These are phyloP conservation scores for Spathaspora hagerdaliae DNA, from an alignment of 805 yeast species.

Conservation along the genomic window DNA sequence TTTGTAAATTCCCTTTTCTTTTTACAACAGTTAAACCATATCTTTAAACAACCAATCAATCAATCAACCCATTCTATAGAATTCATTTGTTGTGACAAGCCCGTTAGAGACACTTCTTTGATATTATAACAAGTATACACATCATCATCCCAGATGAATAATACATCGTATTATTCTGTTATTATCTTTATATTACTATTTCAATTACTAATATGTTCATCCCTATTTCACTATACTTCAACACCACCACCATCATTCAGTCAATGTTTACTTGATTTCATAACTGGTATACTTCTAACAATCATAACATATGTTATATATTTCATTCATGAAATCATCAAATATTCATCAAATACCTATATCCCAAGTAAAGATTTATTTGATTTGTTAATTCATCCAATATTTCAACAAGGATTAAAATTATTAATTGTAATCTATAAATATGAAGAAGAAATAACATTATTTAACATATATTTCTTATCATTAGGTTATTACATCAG, in stretches of 20 bases:
- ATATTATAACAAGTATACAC: too few relatives aligned
- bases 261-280: background rate
- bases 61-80: too few relatives aligned
- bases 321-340: conserved; percentile 5
- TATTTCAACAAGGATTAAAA: conserved; percentile 11
- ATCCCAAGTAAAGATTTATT: conserved; percentile 1
- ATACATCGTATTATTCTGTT: background rate
- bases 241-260: background rate
- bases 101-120: too few relatives aligned
- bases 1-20: too few relatives aligned
- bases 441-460: conserved; percentile 1
- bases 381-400: conserved; percentile 12
- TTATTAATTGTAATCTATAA: conserved; percentile 4
- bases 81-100: too few relatives aligned
- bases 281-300: conserved; percentile 2
- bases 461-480: conserved; percentile 8
- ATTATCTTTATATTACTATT: too few relatives aligned
- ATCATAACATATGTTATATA: conserved; percentile 2
- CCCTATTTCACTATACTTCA: background rate
- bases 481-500: conserved; percentile 4
- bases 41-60: too few relatives aligned
- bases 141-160: background rate
- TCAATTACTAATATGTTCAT: background rate
- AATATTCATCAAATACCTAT: background rate
- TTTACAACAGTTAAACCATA: too few relatives aligned